A percentile compares a stretch with the other conserved stretches of the same genome.
Evolutionary conservation across 441 rosid genomes (phyloP).

Genomic region (Populus tomentosa): DNA sequence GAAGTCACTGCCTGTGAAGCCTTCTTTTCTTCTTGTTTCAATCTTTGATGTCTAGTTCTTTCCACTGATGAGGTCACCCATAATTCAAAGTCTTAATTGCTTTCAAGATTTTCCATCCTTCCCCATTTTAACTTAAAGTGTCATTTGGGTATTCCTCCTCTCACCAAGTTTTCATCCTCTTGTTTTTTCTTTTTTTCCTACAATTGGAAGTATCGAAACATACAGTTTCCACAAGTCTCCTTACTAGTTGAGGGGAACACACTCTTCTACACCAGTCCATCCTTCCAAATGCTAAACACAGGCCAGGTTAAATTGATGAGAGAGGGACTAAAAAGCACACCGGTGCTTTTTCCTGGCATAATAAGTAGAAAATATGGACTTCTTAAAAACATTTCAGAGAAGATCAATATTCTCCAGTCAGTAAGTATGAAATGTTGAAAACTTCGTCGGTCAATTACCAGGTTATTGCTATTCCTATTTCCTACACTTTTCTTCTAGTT

Average conservation of each 20-base stretch:
- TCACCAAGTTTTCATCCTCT: background rate
- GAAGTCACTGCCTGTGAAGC: background rate
- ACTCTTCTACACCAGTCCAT: background rate
- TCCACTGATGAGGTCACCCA: background rate
- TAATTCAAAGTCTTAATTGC: background rate
- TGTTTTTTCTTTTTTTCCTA: background rate
- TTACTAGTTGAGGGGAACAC: background rate
- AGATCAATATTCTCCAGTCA: background rate
- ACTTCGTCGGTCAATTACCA: background rate
- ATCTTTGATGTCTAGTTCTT: background rate
- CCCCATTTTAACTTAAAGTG: background rate
- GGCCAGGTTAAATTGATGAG: background rate
- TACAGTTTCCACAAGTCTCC: background rate
- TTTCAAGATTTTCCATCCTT: too few species aligned
- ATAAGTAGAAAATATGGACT: background rate
- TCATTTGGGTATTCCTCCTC: background rate
- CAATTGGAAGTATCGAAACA: background rate
- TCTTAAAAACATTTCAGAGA: background rate
- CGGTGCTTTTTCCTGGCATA: background rate
- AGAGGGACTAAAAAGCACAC: background rate
- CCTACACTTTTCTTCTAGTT: background rate
- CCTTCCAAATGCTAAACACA: background rate
- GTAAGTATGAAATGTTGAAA: slow-evolving; percentile 2
- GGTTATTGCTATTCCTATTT: background rate
- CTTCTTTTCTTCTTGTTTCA: background rate